Base-by-base conservation (phyloP, 2,329 filamentous ascomycete genomes). In the Fusarium pseudograminearum region DNA sequence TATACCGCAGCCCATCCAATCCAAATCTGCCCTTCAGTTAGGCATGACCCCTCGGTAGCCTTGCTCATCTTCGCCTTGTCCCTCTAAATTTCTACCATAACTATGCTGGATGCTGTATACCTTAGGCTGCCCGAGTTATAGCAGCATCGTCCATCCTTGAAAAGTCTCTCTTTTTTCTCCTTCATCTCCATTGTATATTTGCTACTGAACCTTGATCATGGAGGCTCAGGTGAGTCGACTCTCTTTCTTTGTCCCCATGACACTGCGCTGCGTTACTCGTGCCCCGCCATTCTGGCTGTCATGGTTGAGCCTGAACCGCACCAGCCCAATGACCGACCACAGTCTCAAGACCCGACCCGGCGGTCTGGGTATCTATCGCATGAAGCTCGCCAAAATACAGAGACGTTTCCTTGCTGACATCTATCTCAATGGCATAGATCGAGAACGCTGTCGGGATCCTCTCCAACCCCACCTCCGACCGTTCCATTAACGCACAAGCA, bases 401-500 rank as follows among this genome's bases (percentile, higher is more conserved):
- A 40, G 51, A 28, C 45, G 31, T 56, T 24, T 41, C 41, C 24
- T 53, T 65, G 31, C 68, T 71, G 56, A 71, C 60, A 28, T 53
- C 44, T 38, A 22, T 45, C 73, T 67, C 33, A 64, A 50, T 42
- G 50, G 51, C 52, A 26, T 77, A 98, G 93, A 90, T 98, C 80
- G 92, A 96, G 83, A 95, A 93, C 83, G 96, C 96, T 81, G 96
- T 98, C 83, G 90, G 96, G 81, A 97, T 98, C 83, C 93, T 93
- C 81, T 96, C 90, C 84, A 91, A 95, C 81, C 93, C 93, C 63
- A 83, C 87, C 75, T 91, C 93, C 75, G 89, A 94, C 80, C 89
- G 88, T 76, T 82, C 85, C 71, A 86, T 97, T 77, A 94, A 95
- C 82, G 82, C 83, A 65, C 94, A 97, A 83, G 94, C 95, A 71